phyloP scores from a whole-genome alignment of 352 stramenopile genomes.

The Bremia lactucae region DNA sequence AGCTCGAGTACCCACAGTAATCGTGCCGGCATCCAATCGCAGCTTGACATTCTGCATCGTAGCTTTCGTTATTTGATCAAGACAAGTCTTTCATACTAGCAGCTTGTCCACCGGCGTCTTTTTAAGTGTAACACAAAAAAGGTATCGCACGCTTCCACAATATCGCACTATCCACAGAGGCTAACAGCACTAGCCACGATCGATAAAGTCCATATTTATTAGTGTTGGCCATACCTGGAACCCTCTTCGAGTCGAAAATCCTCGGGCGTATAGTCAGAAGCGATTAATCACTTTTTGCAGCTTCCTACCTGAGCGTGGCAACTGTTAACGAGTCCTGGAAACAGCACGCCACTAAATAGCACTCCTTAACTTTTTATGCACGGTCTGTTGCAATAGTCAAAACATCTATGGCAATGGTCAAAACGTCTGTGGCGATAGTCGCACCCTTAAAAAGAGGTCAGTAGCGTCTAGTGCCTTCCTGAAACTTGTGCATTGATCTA shows the following conservation, averaged over 20 bases:
- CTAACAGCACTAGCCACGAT: background rate
- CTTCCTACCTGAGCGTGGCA: constrained; percentile 38
- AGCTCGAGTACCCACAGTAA: background rate
- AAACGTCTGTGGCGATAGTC: no score
- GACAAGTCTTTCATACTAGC: constrained; percentile 50
- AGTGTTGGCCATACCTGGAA: constrained; percentile 36
- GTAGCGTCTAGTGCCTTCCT: no score
- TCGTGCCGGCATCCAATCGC: constrained; percentile 37
- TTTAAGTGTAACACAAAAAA: constrained; percentile 23
- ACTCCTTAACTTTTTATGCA: constrained; percentile 73
- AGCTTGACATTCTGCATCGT: constrained; percentile 46
- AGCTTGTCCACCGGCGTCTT: constrained; percentile 72
- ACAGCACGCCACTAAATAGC: constrained; percentile 60
- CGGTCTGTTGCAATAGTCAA: no score
- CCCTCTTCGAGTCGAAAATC: constrained; percentile 64
- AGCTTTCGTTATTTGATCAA: constrained; percentile 47
- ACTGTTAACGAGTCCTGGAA: constrained; percentile 34
- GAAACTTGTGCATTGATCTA: no score
- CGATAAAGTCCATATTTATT: background rate
- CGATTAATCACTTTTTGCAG: constrained; percentile 30
- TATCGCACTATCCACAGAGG: constrained; percentile 24
- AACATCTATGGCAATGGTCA: no score
- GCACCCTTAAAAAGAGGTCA: no score
- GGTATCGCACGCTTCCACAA: constrained; percentile 26
- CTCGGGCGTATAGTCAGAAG: constrained; percentile 50